Evolutionary conservation across 495 filamentous ascomycete genomes (phyloP), one percentile per base, ranked within the genome.

Genomic region (Parathielavia hyrcaniae): DNA sequence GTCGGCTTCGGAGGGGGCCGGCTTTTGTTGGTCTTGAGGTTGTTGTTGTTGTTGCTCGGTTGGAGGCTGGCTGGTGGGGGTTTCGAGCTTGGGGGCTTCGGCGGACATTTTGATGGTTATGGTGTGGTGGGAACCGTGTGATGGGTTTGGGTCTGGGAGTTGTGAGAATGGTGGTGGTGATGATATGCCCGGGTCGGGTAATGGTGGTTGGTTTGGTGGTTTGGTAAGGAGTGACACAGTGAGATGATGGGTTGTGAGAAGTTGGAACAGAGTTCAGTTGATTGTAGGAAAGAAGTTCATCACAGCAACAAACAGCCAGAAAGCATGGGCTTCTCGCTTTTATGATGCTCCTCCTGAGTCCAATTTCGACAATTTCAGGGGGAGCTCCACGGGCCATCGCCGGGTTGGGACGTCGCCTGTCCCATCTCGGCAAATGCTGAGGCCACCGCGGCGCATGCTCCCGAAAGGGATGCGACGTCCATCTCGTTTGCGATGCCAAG

Each of bases 51-150:
- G 44, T 36, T 41, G 23, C 55, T 49, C 34, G 34, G 45, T 9
- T 34, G 43, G 30, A 16, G 44, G 10, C 7, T 39, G 10, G 32
- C 2, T 6, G 6, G 50, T 30, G 20, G 43, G 7, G 17, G 16
- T 17, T n/a, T 53, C 49, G 34, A 51, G 66, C 51, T 81, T 78
- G 17, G 78, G 74, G 11, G 79, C 78, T 67, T 82, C 79, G 52
- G 79, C 79, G 22, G 81, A 53, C 57, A 60, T 60, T 14, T 16
- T 49, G 41, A 10, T 14, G 41, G 41, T 47, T 8, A 26, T 34
- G 14, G 14, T 48, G 44, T n/a, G 9, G 40, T 45, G 22, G n/a
- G n/a, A n/a, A n/a, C n/a, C 1, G 45, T 14, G 39, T 41, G 19
- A 10, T 41, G 13, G n/a, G 49, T 17, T 35, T 51, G 32, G 14